phyloP scores from a whole-genome alignment of 257 asterid species.

The Fraxinus pennsylvanica region DNA sequence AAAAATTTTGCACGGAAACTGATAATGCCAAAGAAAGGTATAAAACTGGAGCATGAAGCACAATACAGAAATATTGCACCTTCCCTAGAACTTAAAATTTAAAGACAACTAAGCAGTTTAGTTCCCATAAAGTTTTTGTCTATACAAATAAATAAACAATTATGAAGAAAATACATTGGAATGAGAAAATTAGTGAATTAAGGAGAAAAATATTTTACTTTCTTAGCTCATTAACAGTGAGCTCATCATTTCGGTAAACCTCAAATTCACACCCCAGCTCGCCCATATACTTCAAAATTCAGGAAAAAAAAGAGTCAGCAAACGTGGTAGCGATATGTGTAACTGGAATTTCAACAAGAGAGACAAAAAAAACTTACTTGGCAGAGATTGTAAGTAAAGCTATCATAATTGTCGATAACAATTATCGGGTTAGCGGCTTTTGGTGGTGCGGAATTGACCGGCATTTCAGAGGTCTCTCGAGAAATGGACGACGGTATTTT shows the following conservation, averaged over 20 bases:
- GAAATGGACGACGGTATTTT: conserved; percentile 39
- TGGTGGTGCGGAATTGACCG: conserved; percentile 31
- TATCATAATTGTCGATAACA: conserved; percentile 91
- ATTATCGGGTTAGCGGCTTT: conserved; percentile 46
- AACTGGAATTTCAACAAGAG: background rate
- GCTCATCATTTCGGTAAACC: conserved; percentile 93
- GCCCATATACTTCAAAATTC: conserved; percentile 74
- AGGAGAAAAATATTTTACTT: conserved; percentile 35
- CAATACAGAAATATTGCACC: conserved; percentile 4
- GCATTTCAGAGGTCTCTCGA: conserved; percentile 31
- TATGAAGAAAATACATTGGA: background rate
- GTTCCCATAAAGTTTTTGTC: background rate
- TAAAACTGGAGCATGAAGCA: conserved; percentile 7
- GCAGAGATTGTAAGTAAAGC: conserved; percentile 97
- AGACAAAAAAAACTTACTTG: conserved; percentile 49
- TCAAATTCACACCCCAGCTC: conserved; percentile 85
- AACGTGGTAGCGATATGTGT: background rate
- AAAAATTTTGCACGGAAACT: background rate
- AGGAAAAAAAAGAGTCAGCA: background rate
- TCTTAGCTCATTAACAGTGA: conserved; percentile 73
- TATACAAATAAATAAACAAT: background rate
- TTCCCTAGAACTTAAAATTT: background rate
- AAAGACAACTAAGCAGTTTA: background rate
- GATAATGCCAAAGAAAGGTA: background rate
- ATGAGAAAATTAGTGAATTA: background rate